phyloP scores from a whole-genome alignment of 192 early-diverging fungal genomes.

The Neocallimastix lanati region DNA sequence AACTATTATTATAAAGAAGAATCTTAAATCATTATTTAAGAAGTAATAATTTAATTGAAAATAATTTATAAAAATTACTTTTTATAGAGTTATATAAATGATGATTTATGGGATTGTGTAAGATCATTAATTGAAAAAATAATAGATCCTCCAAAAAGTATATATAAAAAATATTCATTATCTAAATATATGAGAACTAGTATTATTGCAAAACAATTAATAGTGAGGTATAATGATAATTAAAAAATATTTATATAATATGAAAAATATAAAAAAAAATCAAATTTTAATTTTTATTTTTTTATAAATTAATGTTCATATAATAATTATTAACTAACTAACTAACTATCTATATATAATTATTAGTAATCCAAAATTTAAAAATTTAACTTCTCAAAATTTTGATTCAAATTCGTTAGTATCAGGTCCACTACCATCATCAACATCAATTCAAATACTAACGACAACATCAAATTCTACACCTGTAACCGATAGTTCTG shows the following conservation, averaged over 20 bases:
- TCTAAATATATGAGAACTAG: not conserved
- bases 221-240: not conserved
- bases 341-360: too few species aligned
- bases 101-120: not conserved
- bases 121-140: not conserved
- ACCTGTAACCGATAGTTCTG: not conserved
- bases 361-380: not conserved
- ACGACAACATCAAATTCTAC: not conserved
- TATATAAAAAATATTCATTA: not conserved
- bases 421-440: not conserved
- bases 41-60: too few species aligned
- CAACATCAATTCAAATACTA: not conserved
- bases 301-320: too few species aligned
- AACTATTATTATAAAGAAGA: too few species aligned
- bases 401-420: not conserved
- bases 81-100: not conserved
- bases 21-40: too few species aligned
- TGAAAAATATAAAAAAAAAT: too few species aligned
- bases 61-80: too few species aligned
- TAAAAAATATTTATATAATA: too few species aligned
- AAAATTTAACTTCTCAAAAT: not conserved
- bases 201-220: not conserved
- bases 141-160: not conserved
- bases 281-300: too few species aligned
- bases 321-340: too few species aligned